A percentile compares a stretch with the other conserved stretches of the same genome.
Conservation (phyloP, 2,329 filamentous ascomycete genomes). For the Alternaria hordeiaustralica region DNA sequence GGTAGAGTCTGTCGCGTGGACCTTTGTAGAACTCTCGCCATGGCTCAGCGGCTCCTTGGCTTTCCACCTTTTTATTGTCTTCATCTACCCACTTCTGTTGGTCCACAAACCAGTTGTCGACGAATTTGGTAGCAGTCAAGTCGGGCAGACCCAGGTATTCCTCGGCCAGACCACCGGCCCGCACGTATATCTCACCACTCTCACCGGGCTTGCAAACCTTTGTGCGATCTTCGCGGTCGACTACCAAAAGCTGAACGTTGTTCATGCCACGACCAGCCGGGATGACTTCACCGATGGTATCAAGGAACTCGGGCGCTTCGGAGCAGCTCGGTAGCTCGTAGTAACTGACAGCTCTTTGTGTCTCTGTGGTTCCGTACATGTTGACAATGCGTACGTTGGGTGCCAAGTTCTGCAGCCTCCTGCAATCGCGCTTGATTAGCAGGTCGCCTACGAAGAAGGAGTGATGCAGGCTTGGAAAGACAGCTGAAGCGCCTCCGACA, state of each 20-base stretch:
- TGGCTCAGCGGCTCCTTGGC: slow-evolving; percentile 63
- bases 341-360: slow-evolving; percentile 80
- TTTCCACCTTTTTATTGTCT: slow-evolving; percentile 62
- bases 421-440: slow-evolving; percentile 83
- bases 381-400: slow-evolving; percentile 78
- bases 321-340: slow-evolving; percentile 74
- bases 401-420: slow-evolving; percentile 75
- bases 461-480: slow-evolving; percentile 77
- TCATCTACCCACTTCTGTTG: slow-evolving; percentile 70
- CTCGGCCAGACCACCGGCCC: slow-evolving; percentile 83
- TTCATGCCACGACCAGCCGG: slow-evolving; percentile 87
- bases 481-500: slow-evolving; percentile 78
- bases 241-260: slow-evolving; percentile 86
- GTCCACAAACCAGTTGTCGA: slow-evolving; percentile 86
- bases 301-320: slow-evolving; percentile 68
- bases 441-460: slow-evolving; percentile 94
- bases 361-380: slow-evolving; percentile 91
- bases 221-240: slow-evolving; percentile 70
- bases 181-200: slow-evolving; percentile 81
- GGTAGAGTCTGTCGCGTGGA: slow-evolving; percentile 83
- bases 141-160: slow-evolving; percentile 71
- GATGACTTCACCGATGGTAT: slow-evolving; percentile 74
- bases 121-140: slow-evolving; percentile 75
- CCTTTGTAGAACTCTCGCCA: slow-evolving; percentile 83
- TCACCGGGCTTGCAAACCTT: slow-evolving; percentile 81